Conservation (phyloP, 73 alveolate species). For the Paramecium bursaria region DNA sequence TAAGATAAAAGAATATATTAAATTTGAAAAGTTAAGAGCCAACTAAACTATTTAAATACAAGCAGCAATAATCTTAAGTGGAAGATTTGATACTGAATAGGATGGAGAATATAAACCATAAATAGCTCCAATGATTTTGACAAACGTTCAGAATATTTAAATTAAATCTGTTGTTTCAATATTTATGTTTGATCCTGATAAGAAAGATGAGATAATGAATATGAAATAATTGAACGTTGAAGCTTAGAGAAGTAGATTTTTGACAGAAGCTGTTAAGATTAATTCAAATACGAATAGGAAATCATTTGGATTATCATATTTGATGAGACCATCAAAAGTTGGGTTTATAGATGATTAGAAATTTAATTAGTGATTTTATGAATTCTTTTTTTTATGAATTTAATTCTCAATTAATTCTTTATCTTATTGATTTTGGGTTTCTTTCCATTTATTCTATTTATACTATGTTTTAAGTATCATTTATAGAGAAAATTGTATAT, state of each 20-base stretch:
- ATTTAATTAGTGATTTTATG: background rate
- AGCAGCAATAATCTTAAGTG: slow-evolving; percentile 4
- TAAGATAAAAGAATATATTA: background rate
- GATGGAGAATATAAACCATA: slow-evolving; percentile 8
- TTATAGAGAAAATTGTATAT: no score
- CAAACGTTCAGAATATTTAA: no score
- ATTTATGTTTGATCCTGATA: slow-evolving; percentile 24
- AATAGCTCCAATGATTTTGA: slow-evolving; percentile 20
- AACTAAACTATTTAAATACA: background rate
- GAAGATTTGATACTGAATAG: background rate
- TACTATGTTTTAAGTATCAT: no score
- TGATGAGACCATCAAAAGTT: slow-evolving; percentile 47
- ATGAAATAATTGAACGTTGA: background rate
- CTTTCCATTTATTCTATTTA: background rate
- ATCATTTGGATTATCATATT: slow-evolving; percentile 56
- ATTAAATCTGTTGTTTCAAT: slow-evolving; percentile 1
- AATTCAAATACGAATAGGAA: slow-evolving; percentile 35
- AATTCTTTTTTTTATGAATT: background rate
- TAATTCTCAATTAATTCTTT: background rate
- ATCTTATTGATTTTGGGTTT: no score
- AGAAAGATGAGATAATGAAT: slow-evolving; percentile 41
- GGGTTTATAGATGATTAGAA: slow-evolving; percentile 8
- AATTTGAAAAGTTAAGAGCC: background rate
- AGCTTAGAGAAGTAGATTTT: background rate
- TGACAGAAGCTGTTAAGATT: background rate